Conservation (phyloP, 345 rosid species). For the Brassica incana region DNA sequence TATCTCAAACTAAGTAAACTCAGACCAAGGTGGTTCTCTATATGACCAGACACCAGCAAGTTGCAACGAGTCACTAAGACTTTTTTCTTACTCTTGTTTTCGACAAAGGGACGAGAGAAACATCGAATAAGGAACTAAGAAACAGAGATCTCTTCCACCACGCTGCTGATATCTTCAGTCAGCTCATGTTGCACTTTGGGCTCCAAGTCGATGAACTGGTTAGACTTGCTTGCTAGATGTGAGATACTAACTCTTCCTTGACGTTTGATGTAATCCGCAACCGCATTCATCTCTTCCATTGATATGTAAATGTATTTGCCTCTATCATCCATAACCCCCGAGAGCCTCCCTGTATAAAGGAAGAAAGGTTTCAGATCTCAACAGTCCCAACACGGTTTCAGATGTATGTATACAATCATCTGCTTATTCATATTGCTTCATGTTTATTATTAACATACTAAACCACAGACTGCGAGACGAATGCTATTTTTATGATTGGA, state of each 20-base stretch:
- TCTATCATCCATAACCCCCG: constrained; percentile 97
- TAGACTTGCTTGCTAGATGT: constrained; percentile 92
- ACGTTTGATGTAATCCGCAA: constrained; percentile 91
- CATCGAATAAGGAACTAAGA: constrained; percentile 40
- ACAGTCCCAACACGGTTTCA: neutral
- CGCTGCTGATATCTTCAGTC: constrained; percentile 54
- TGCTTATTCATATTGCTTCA: neutral
- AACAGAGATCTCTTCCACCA: constrained; percentile 52
- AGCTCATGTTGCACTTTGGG: constrained; percentile 55
- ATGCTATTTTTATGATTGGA: constrained; percentile 4
- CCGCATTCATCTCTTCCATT: constrained; percentile 91
- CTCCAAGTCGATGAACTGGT: constrained; percentile 96
- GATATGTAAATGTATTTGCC: constrained; percentile 98
- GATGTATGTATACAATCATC: neutral
- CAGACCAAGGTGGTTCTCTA: constrained; percentile 15
- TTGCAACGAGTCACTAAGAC: constrained; percentile 14
- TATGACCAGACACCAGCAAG: constrained; percentile 16
- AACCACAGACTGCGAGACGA: neutral
- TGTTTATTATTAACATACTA: neutral
- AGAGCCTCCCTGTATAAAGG: constrained; percentile 64
- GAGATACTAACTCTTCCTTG: constrained; percentile 96
- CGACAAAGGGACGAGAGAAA: neutral
- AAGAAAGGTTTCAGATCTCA: neutral
- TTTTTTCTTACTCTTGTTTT: constrained; percentile 13
- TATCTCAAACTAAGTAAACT: constrained; percentile 5